These are phyloP conservation scores for Suzukiozyma palmioleophila DNA, from an alignment of 1,139 yeast species.

Conservation along the genomic window DNA sequence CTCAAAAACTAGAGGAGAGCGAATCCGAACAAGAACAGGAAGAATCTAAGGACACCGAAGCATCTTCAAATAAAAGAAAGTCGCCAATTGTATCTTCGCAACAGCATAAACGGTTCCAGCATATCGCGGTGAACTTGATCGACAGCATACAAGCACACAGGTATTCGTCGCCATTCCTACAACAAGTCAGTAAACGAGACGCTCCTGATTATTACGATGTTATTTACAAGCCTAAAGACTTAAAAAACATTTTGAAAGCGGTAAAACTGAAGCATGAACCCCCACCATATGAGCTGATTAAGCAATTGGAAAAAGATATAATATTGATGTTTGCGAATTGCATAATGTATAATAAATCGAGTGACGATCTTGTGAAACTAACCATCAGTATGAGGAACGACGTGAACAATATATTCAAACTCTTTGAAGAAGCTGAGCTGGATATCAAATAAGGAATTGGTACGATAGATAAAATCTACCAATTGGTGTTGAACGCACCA, in stretches of 20 bases:
- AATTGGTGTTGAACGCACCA: neutral
- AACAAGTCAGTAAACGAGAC: constrained; percentile 62
- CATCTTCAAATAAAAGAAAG: constrained; percentile 10
- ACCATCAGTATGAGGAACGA: constrained; percentile 66
- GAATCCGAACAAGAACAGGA: constrained; percentile 4
- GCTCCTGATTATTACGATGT: constrained; percentile 67
- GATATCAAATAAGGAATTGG: constrained; percentile 11
- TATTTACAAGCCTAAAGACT: constrained; percentile 61
- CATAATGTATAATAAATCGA: constrained; percentile 71
- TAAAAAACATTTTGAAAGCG: constrained; percentile 55
- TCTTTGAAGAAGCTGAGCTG: constrained; percentile 43
- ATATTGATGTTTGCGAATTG: constrained; percentile 81
- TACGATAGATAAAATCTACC: neutral
- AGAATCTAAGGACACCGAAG: constrained; percentile 4
- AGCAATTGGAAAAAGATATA: constrained; percentile 63
- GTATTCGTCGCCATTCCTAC: constrained; percentile 69
- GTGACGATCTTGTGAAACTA: constrained; percentile 58
- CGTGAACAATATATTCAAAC: constrained; percentile 44
- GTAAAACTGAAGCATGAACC: constrained; percentile 44
- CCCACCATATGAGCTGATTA: constrained; percentile 48
- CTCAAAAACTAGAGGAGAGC: constrained; percentile 2
- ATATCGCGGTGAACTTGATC: constrained; percentile 54
- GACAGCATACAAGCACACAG: constrained; percentile 66
- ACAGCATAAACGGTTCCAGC: constrained; percentile 45
- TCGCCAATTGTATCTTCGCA: constrained; percentile 20